Evolutionary conservation across 2,329 filamentous ascomycete species (phyloP), one percentile per base, ranked within the genome.

Genomic region (Nothopassalora personata): DNA sequence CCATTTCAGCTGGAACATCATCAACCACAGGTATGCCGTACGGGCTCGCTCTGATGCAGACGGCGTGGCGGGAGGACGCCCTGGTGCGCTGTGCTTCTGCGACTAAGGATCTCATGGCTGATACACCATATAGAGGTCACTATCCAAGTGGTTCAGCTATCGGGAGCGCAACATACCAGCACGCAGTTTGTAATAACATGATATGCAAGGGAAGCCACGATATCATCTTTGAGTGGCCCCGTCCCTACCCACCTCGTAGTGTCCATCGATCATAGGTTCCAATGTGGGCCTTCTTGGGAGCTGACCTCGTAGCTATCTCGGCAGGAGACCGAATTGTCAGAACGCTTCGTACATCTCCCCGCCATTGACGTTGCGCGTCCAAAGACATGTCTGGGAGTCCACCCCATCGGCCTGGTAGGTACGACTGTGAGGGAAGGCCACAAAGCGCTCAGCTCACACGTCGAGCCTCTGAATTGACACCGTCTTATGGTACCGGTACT

Each of bases 1-100:
- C 87, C 0, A 70, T 91, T 1, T 88, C 88, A 0, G 85, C 80
- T 0, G 85, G 85, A 1, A 75, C 84, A 5, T 77, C 81, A 63
- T 64, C 72, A 8, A 73, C 70, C 5, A 75, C 66, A 3, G 75
- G 75, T 1, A 77, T 80, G 74, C 77, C 77, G 5, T 79, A 75
- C 61, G 77, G 77, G 0, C 60, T 80, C 5, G 75, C 70, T 31
- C 56, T 79, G 10, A 70, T 73, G 65, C 65, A 68, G 52, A 72
- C 70, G 15, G 70, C 72, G 4, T 73, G 66, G 55, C 64, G 65
- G 15, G 72, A 74, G 53, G 69, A 68, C 13, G 65, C 63, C 15
- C 64, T 73, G 9, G 62, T 73, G 18, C 68, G 64, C 55, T 69
- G 62, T 50, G 71, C 72, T 0, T 87, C 73, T 51, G 77, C 77